Evolutionary conservation across 1,284 basidiomycete species (phyloP), one percentile per base, ranked within the genome.

Genomic region (Singerocomus inundabilis): DNA sequence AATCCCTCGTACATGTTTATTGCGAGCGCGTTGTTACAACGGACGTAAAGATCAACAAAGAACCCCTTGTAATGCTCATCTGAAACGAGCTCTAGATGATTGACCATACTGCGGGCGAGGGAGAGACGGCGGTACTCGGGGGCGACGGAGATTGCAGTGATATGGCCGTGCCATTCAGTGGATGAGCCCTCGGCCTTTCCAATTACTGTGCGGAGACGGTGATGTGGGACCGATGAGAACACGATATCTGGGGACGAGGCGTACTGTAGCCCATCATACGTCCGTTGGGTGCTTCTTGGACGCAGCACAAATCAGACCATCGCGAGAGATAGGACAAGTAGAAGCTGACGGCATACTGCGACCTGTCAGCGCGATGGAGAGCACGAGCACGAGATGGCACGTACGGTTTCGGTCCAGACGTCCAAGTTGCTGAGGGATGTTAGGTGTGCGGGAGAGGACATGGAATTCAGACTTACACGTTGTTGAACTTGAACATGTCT

Each of bases 401-500:
- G 60, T 60, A 90, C 89, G 16, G 93, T 96, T 72, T 96, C 93
- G 40, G 93, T 96, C 90, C 91, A 96, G 47, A 93, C 76, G 68
- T 96, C 93, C 62, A 95, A 73, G 67, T 96, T 96, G 53, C 93
- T 93, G 63, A 1, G 49, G 33, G 35, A 44, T 49, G 41, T 52
- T 11, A 54, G 42, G 30, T 10, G 39, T 9, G 45, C n/a, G 18
- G 4, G 6, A 25, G 11, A 18, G 31, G 21, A 18, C 0, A 47
- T 5, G 24, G 25, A 5, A 21, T 28, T 16, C 44, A 25, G 7
- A 68, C 78, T 57, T 58, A 88, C 90, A 91, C 78, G 64, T 93
- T 91, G 68, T 96, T 96, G 73, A 94, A 95, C 58, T 80, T 85
- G 78, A 96, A 94, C 70, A 96, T 78, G 66, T 96, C 93, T 0